Evolutionary conservation across 352 stramenopile species (phyloP).

Genomic region (Phytophthora crassamura): DNA sequence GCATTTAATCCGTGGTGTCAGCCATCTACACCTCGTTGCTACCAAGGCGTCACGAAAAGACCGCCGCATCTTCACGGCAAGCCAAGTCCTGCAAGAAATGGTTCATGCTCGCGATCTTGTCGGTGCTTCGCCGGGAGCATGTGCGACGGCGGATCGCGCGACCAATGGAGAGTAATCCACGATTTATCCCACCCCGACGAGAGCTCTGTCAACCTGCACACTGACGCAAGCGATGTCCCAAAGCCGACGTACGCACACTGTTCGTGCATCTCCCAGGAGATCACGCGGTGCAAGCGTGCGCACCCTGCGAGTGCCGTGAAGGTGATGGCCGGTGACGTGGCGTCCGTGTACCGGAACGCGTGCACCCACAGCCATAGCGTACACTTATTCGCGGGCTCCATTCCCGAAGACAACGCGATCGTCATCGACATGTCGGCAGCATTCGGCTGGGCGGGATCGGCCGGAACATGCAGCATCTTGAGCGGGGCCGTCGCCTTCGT

Average conservation of each 20-base stretch:
- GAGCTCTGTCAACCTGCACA: too few species aligned
- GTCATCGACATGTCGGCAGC: constrained; percentile 33
- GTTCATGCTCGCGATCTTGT: constrained; percentile 67
- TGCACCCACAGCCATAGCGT: constrained; percentile 9
- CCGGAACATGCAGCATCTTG: too few species aligned
- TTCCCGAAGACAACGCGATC: constrained; percentile 9
- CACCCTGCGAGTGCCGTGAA: neutral
- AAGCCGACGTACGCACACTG: constrained; percentile 12
- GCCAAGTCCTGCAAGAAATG: constrained; percentile 42
- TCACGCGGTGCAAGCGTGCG: neutral
- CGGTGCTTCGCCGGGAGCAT: too few species aligned
- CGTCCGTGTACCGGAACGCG: too few species aligned
- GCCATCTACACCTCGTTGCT: neutral
- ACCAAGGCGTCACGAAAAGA: neutral
- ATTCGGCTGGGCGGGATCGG: too few species aligned
- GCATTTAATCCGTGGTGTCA: neutral
- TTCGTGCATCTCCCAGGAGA: constrained; percentile 2
- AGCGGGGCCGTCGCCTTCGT: too few species aligned
- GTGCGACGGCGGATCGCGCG: too few species aligned
- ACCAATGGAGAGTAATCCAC: too few species aligned
- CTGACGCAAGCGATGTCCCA: too few species aligned
- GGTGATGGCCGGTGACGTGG: constrained; percentile 9
- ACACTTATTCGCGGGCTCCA: neutral
- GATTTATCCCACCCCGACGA: too few species aligned
- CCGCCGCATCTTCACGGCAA: neutral